phyloP scores from a whole-genome alignment of 192 early-diverging fungal species.

The Coemansia sp. region DNA sequence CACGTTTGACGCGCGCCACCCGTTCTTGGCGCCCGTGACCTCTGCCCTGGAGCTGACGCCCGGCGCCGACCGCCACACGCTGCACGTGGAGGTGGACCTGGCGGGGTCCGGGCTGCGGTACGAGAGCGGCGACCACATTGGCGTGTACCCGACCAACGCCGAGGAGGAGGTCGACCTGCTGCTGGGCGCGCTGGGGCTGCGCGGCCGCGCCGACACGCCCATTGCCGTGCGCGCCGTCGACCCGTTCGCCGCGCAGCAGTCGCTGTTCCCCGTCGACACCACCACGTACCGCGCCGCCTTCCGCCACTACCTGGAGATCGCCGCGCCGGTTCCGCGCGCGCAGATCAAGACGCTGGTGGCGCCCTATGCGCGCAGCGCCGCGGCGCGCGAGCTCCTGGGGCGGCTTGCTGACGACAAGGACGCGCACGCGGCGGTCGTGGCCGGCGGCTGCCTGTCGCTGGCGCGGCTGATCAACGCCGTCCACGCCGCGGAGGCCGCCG shows the following conservation, averaged over 20 bases:
- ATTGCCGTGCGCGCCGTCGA: conserved; percentile 72
- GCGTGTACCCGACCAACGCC: conserved; percentile 87
- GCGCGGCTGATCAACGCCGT: conserved; percentile 75
- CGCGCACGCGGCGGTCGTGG: conserved; percentile 59
- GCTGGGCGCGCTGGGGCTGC: conserved; percentile 61
- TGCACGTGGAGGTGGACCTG: conserved; percentile 95
- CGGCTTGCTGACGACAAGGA: conserved; percentile 68
- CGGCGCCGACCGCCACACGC: conserved; percentile 70
- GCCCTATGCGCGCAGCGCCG: conserved; percentile 59
- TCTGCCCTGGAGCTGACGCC: conserved; percentile 68
- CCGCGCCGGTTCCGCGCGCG: conserved; percentile 66
- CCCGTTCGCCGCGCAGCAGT: conserved; percentile 69
- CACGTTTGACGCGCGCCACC: conserved; percentile 84
- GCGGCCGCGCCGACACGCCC: conserved; percentile 65
- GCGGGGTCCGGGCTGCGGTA: conserved; percentile 78
- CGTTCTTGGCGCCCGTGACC: conserved; percentile 70
- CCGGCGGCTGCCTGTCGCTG: conserved; percentile 65
- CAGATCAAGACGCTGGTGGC: conserved; percentile 61
- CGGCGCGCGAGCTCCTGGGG: conserved; percentile 54
- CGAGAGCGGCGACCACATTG: conserved; percentile 93
- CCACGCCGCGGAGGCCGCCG: conserved; percentile 55
- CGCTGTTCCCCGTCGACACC: conserved; percentile 86
- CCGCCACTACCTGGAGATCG: conserved; percentile 89
- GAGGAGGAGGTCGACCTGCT: conserved; percentile 69
- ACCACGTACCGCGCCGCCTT: conserved; percentile 83